Evolutionary conservation across 495 filamentous ascomycete species (phyloP).

Genomic region (Lasiosphaeria miniovina): DNA sequence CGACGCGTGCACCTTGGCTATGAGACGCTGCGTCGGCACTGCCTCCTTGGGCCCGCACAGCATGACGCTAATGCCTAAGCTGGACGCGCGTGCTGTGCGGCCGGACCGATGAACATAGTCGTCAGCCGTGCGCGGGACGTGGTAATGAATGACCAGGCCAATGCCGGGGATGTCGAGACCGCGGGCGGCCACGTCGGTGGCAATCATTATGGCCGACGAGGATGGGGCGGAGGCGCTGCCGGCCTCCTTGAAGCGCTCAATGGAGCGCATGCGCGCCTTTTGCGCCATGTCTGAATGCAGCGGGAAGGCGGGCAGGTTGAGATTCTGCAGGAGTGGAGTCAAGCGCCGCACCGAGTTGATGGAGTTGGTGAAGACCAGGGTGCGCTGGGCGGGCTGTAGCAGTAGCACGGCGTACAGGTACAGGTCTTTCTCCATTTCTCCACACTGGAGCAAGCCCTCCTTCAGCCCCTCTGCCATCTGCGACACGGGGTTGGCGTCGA

Average conservation of each 20-base stretch:
- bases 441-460: constrained; percentile 89
- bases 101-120: constrained; percentile 94
- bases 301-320: constrained; percentile 71
- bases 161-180: constrained; percentile 91
- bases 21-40: constrained; percentile 72
- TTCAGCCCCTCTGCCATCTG: constrained; percentile 85
- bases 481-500: constrained; percentile 82
- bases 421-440: constrained; percentile 92
- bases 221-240: constrained; percentile 11
- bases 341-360: constrained; percentile 89
- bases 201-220: constrained; percentile 70
- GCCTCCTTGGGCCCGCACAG: constrained; percentile 92
- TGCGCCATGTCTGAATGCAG: constrained; percentile 94
- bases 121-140: constrained; percentile 87
- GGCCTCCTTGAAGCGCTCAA: constrained; percentile 80
- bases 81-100: constrained; percentile 82
- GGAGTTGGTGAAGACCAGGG: constrained; percentile 91
- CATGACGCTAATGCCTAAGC: constrained; percentile 73
- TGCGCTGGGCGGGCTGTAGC: constrained; percentile 72
- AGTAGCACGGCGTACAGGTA: constrained; percentile 88
- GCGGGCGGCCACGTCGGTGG: constrained; percentile 94
- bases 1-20: constrained; percentile 76
- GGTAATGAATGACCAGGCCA: constrained; percentile 88
- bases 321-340: constrained; percentile 76
- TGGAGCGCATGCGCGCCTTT: constrained; percentile 88